Evolutionary conservation across 164 flowering plant genomes (phyloP).

Genomic region (grape (Vitis vinifera)): DNA sequence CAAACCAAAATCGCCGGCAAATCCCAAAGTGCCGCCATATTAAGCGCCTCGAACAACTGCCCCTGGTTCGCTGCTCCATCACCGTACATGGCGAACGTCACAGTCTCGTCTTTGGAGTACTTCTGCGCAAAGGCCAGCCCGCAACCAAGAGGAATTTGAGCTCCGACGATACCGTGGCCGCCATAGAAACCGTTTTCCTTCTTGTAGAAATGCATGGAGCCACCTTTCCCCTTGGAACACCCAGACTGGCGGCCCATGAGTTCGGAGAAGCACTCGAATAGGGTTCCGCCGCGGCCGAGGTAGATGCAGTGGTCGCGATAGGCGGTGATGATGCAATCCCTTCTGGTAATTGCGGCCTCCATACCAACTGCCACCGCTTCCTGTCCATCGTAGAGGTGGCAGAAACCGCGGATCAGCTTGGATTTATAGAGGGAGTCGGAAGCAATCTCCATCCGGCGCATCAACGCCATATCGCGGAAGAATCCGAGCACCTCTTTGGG

Average conservation of each 20-base stretch:
- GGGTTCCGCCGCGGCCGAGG: constrained; percentile 84
- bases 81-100: constrained; percentile 80
- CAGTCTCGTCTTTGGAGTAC: constrained; percentile 72
- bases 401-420: constrained; percentile 91
- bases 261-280: constrained; percentile 66
- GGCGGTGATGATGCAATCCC: constrained; percentile 86
- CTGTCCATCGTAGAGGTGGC: constrained; percentile 96
- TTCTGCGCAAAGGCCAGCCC: constrained; percentile 92
- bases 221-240: constrained; percentile 90
- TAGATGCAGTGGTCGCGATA: constrained; percentile 89
- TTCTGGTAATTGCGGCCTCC: constrained; percentile 89
- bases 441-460: constrained; percentile 97
- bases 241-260: constrained; percentile 85
- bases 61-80: constrained; percentile 99
- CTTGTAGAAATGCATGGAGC: constrained; percentile 96
- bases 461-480: constrained; percentile 77
- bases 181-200: constrained; percentile 84
- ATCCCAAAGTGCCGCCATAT: constrained; percentile 92
- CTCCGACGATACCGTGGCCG: constrained; percentile 98
- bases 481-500: constrained; percentile 66
- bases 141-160: constrained; percentile 86
- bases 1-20: constrained; percentile 94
- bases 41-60: constrained; percentile 94
- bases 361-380: constrained; percentile 93
- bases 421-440: constrained; percentile 96